These are phyloP conservation scores for Trichocladium antarcticum DNA, from an alignment of 495 filamentous ascomycete species.

Conservation along the genomic window DNA sequence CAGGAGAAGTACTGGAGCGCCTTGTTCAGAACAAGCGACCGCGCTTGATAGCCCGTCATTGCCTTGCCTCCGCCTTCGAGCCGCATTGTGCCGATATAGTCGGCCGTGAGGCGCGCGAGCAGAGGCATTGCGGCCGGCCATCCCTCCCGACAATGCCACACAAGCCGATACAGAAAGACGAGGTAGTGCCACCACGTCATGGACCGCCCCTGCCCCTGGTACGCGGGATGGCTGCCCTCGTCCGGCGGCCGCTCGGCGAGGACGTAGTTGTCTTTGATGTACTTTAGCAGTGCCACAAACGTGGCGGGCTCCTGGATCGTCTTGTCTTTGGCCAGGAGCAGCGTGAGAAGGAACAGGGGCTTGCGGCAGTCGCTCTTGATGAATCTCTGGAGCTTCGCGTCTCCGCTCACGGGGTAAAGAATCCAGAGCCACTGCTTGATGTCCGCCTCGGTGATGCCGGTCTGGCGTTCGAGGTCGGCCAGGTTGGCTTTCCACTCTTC, in stretches of 20 bases:
- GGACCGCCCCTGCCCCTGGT: constrained; percentile 5
- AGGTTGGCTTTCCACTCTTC: constrained; percentile 24
- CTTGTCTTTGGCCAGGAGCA: constrained; percentile 27
- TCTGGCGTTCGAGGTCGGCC: constrained; percentile 12
- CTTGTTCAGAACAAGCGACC: constrained; percentile 28
- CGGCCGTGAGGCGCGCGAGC: constrained; percentile 24
- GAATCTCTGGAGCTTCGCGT: constrained; percentile 27
- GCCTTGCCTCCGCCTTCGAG: background rate
- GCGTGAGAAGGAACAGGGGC: constrained; percentile 29
- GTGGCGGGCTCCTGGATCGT: constrained; percentile 18
- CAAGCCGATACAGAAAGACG: constrained; percentile 26
- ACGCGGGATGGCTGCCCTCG: background rate
- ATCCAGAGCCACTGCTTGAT: constrained; percentile 36
- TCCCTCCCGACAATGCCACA: constrained; percentile 20
- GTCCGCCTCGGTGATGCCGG: constrained; percentile 20
- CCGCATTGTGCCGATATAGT: constrained; percentile 26
- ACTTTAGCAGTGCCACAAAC: constrained; percentile 24
- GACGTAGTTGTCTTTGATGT: constrained; percentile 25
- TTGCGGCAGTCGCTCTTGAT: constrained; percentile 23
- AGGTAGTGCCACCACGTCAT: constrained; percentile 26
- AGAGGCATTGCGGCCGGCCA: constrained; percentile 28
- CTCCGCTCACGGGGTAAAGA: constrained; percentile 25
- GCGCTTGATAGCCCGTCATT: constrained; percentile 12
- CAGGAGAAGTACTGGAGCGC: constrained; percentile 25
- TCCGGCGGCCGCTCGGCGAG: constrained; percentile 7